These are phyloP conservation scores for Chrysoporthe puriensis DNA, from an alignment of 2,329 filamentous ascomycete species.

Conservation along the genomic window DNA sequence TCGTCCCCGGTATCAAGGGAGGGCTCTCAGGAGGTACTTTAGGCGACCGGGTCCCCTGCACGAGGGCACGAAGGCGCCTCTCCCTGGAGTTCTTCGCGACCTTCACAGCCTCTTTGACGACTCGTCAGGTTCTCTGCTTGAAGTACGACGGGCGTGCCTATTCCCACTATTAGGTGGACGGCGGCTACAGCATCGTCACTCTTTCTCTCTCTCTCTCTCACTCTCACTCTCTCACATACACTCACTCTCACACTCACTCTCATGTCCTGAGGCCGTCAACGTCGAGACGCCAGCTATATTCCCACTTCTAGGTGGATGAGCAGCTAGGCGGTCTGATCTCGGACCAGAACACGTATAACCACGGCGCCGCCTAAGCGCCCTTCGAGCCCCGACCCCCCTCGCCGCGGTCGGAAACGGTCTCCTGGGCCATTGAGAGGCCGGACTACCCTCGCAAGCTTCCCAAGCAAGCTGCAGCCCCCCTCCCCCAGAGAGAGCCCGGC, in stretches of 20 bases:
- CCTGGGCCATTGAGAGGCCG: no score
- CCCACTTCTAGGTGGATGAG: constrained; percentile 8
- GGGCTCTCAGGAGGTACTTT: no score
- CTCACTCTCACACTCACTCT: neutral
- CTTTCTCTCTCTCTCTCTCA: neutral
- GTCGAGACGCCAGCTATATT: neutral
- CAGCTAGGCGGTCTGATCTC: neutral
- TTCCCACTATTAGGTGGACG: constrained; percentile 30
- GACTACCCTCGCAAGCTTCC: neutral
- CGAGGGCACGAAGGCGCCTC: no score
- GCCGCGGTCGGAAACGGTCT: no score
- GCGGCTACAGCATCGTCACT: neutral
- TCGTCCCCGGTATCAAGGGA: no score
- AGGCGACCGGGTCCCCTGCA: no score
- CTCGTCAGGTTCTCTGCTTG: neutral
- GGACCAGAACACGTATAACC: neutral
- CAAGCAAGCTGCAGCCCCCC: neutral
- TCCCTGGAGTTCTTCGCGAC: neutral
- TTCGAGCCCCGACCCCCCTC: no score
- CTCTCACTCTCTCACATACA: neutral
- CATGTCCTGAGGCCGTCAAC: neutral
- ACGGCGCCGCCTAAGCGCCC: no score
- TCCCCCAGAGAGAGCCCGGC: no score
- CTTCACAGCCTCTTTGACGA: neutral
- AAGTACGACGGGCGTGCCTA: neutral